phyloP scores from a whole-genome alignment of 305 asterid genomes.

The Solanum chacoense region DNA sequence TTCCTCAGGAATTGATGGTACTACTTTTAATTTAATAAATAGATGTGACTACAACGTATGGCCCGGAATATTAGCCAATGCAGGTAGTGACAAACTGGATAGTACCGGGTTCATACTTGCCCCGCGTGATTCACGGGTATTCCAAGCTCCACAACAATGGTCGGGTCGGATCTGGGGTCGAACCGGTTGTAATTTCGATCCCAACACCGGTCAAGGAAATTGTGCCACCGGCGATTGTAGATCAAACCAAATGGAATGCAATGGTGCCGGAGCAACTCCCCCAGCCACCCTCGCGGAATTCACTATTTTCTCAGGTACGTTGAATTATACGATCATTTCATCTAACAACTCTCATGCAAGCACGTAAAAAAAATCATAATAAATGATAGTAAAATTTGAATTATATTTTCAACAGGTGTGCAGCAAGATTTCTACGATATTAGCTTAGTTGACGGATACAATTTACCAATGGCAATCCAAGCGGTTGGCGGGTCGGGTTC shows the following conservation, averaged over 20 bases:
- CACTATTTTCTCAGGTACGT: constrained; percentile 19
- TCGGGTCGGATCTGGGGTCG: constrained; percentile 46
- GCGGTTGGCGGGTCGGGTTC: constrained; percentile 30
- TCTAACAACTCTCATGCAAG: not conserved
- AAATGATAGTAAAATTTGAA: no score
- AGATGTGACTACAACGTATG: constrained; percentile 30
- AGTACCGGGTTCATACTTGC: constrained; percentile 36
- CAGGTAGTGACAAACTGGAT: constrained; percentile 23
- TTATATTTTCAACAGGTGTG: not conserved
- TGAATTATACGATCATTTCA: not conserved
- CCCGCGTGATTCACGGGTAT: constrained; percentile 24
- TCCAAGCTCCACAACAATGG: constrained; percentile 30
- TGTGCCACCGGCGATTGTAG: constrained; percentile 44
- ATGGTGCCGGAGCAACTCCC: constrained; percentile 35
- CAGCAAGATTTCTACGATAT: constrained; percentile 36
- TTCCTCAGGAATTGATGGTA: constrained; percentile 20
- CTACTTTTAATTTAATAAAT: constrained; percentile 27
- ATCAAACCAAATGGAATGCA: constrained; percentile 34
- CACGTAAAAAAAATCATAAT: no score
- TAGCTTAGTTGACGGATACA: constrained; percentile 44
- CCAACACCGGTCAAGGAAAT: constrained; percentile 28
- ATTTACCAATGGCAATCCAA: constrained; percentile 26
- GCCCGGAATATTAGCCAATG: constrained; percentile 41
- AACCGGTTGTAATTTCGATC: constrained; percentile 33
- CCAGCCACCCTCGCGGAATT: constrained; percentile 43